Evolutionary conservation across 208 protist genomes (phyloP).

Genomic region (Angomonas deanei): DNA sequence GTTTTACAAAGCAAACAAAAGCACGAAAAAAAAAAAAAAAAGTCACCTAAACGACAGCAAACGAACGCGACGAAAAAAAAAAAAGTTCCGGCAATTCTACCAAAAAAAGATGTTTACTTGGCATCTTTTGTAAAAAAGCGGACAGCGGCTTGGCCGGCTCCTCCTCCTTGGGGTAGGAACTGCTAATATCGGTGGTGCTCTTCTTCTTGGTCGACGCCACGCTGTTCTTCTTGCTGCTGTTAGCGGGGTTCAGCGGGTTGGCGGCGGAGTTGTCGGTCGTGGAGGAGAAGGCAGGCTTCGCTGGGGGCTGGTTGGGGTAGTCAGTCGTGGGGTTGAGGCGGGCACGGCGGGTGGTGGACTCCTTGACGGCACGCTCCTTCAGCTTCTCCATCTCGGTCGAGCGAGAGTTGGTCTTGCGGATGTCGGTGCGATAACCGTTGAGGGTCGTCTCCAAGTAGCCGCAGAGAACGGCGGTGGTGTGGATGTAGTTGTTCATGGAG

Average conservation of each 20-base stretch:
- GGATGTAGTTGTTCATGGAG: constrained; percentile 52
- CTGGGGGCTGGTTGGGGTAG: neutral
- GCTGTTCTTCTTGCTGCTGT: neutral
- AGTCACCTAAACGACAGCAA: neutral
- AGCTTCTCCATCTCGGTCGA: constrained; percentile 21
- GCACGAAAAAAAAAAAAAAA: constrained; percentile 7
- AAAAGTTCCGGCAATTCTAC: too few species aligned
- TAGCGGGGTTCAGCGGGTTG: neutral
- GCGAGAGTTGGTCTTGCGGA: constrained; percentile 1
- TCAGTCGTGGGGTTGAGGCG: neutral
- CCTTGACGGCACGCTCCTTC: constrained; percentile 8
- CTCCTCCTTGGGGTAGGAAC: neutral
- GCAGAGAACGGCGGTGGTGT: constrained; percentile 34
- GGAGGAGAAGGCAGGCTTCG: neutral
- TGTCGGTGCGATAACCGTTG: constrained; percentile 38
- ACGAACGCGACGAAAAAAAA: constrained; percentile 5
- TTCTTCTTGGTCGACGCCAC: neutral
- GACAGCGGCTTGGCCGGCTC: neutral
- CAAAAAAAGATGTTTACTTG: too few species aligned
- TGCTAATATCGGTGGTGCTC: neutral
- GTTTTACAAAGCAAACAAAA: too few species aligned
- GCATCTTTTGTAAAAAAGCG: too few species aligned
- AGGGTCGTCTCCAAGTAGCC: constrained; percentile 46
- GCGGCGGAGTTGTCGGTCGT: neutral
- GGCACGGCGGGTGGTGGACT: neutral